Evolutionary conservation across 495 filamentous ascomycete genomes (phyloP), one percentile per base, ranked within the genome.

Genomic region (Neurospora terricola): DNA sequence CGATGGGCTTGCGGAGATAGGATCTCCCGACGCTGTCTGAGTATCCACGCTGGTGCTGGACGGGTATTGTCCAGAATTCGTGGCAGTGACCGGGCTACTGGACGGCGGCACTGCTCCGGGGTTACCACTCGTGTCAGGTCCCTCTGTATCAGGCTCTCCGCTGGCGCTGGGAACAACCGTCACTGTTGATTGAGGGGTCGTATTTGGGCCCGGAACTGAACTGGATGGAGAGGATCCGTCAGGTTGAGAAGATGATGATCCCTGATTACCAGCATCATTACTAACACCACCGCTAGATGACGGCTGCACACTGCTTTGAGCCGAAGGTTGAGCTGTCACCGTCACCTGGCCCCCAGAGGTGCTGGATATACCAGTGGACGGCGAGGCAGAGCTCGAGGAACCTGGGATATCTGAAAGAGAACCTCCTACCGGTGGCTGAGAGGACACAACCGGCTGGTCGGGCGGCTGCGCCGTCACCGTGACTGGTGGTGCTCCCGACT

Each of bases 391-490:
- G 6, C 30, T 14, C 5, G 54, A 66, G 14, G 54, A 66, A 12
- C 54, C 7, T 27, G 54, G 54, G 14, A 36, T 66, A 12, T 62
- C 23, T 30, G 54, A 34, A 6, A 34, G 6, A 7, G 54, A 66
- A 18, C 54, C 54, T 66, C 54, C 54, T 18, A 27, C 27, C 34
- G 54, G 14, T 66, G 27, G 2, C 11, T 59, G 48, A 4, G 71
- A 69, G 9, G 59, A 34, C 30, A 54, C 34, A 69, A 43, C 36
- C 40, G 36, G 9, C 72, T 71, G 69, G 21, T 42, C 18, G n/a
- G 71, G 12, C 3, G 72, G 70, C 14, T 23, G 36, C 2, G 72
- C 72, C 42, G 72, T 73, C 69, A 23, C 69, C 21, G 69, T 73
- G 21, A 54, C 34, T 5, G 36, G 12, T 34, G 23, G 27, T 66